Percentiles rank a stretch among this genome's conserved stretches.
Conservation (phyloP, 805 yeast species). For the Kodamaea kaohsiungensis region DNA sequence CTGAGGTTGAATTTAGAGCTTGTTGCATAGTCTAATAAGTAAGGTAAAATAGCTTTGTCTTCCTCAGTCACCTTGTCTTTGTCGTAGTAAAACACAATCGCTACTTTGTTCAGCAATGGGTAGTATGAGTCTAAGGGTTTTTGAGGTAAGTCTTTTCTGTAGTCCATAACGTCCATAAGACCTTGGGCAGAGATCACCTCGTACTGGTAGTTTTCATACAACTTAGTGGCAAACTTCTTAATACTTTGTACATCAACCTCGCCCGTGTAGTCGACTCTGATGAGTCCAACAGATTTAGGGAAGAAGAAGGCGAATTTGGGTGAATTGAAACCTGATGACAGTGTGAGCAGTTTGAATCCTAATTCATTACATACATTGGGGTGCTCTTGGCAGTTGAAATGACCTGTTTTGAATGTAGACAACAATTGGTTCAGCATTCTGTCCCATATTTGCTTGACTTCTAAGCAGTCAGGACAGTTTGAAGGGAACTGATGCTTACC, state of each 20-base stretch:
- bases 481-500: conserved; percentile 37
- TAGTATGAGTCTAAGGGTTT: conserved; percentile 34
- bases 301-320: conserved; percentile 55
- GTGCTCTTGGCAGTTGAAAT: conserved; percentile 59
- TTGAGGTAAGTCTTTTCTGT: conserved; percentile 27
- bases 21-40: conserved; percentile 60
- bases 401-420: conserved; percentile 46
- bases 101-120: conserved; percentile 44
- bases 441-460: conserved; percentile 59
- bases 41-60: conserved; percentile 62
- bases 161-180: conserved; percentile 31
- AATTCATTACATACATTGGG: conserved; percentile 52
- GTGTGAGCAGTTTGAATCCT: conserved; percentile 40
- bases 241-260: conserved; percentile 29
- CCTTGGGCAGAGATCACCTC: conserved; percentile 31
- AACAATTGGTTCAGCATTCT: conserved; percentile 50
- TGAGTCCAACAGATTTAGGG: conserved; percentile 49
- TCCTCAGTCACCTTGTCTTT: conserved; percentile 53
- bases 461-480: conserved; percentile 50
- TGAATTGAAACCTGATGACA: conserved; percentile 9
- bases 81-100: conserved; percentile 57
- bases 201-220: conserved; percentile 47
- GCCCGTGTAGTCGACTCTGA: conserved; percentile 48
- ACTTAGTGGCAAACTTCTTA: conserved; percentile 48
- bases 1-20: conserved; percentile 55